A percentile compares a stretch with the other conserved stretches of the same genome.
These are phyloP conservation scores for Saccharum officinarum DNA, from an alignment of 176 grass and related monocot genomes.

Conservation along the genomic window DNA sequence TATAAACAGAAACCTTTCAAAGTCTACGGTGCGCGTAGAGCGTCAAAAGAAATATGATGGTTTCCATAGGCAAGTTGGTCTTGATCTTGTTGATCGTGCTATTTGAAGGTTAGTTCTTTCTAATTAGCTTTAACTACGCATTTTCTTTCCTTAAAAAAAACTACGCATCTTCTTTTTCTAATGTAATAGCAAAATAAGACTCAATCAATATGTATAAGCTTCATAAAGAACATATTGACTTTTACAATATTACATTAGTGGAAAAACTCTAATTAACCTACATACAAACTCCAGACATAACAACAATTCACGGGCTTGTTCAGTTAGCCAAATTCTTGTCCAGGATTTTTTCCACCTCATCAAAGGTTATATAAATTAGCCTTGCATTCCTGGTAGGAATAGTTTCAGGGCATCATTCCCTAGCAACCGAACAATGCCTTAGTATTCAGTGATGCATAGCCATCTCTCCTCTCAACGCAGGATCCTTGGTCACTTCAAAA, in stretches of 20 bases:
- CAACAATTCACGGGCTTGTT: too few relatives aligned
- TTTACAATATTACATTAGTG: neutral
- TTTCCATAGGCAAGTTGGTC: slow-evolving; percentile 16
- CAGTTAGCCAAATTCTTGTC: too few relatives aligned
- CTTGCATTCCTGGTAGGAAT: too few relatives aligned
- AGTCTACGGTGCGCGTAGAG: neutral
- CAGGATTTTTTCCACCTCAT: too few relatives aligned
- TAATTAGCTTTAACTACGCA: neutral
- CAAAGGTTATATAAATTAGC: too few relatives aligned
- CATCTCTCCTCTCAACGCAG: neutral
- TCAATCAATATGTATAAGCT: neutral
- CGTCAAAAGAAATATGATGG: slow-evolving; percentile 21
- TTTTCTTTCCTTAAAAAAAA: neutral
- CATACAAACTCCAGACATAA: neutral
- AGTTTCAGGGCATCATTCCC: too few relatives aligned
- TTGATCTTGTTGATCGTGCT: slow-evolving; percentile 27
- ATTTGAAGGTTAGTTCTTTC: slow-evolving; percentile 37
- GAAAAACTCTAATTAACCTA: neutral
- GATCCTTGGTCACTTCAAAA: slow-evolving; percentile 37
- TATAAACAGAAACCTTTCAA: neutral
- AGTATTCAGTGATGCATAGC: too few relatives aligned
- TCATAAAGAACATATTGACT: neutral
- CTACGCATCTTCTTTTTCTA: neutral
- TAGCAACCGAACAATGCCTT: too few relatives aligned
- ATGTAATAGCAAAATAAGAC: neutral